A percentile compares a stretch with the other conserved stretches of the same genome.
Evolutionary conservation across 2,329 filamentous ascomycete genomes (phyloP).

Genomic region (Ophiosphaerella korrae): DNA sequence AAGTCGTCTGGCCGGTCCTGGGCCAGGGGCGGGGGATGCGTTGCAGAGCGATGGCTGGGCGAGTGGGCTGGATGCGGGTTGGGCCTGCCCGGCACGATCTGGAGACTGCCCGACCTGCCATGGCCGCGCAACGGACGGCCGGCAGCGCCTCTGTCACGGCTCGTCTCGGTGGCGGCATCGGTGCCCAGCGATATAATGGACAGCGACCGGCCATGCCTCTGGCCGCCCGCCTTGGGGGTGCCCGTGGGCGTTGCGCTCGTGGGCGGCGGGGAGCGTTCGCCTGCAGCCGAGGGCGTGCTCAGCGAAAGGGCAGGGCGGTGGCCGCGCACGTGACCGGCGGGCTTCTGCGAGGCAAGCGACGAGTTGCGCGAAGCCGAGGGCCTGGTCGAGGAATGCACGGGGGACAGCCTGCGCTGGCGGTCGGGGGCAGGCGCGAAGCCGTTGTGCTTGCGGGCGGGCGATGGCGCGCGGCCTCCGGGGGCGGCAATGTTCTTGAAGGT

Average conservation of each 20-base stretch:
- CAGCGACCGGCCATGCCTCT: conserved; percentile 53
- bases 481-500: conserved; percentile 85
- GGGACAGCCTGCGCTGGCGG: conserved; percentile 47
- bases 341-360: conserved; percentile 38
- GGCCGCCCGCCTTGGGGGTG: conserved; percentile 30
- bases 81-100: conserved; percentile 63
- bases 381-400: conserved; percentile 42
- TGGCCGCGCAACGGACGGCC: conserved; percentile 67
- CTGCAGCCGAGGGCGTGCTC: conserved; percentile 46
- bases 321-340: conserved; percentile 52
- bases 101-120: conserved; percentile 78
- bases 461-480: conserved; percentile 49
- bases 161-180: conserved; percentile 43
- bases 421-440: conserved; percentile 43
- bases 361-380: conserved; percentile 45
- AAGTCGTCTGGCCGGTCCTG: conserved; percentile 34
- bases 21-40: conserved; percentile 51
- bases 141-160: conserved; percentile 30
- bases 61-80: conserved; percentile 41
- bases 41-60: conserved; percentile 36
- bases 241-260: conserved; percentile 19
- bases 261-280: conserved; percentile 32
- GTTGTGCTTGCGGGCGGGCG: conserved; percentile 40
- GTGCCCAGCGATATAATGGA: conserved; percentile 58
- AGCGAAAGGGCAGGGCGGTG: conserved; percentile 73